phyloP scores from a whole-genome alignment of 108 stramenopile genomes.

The Mediolabrus comicus region DNA sequence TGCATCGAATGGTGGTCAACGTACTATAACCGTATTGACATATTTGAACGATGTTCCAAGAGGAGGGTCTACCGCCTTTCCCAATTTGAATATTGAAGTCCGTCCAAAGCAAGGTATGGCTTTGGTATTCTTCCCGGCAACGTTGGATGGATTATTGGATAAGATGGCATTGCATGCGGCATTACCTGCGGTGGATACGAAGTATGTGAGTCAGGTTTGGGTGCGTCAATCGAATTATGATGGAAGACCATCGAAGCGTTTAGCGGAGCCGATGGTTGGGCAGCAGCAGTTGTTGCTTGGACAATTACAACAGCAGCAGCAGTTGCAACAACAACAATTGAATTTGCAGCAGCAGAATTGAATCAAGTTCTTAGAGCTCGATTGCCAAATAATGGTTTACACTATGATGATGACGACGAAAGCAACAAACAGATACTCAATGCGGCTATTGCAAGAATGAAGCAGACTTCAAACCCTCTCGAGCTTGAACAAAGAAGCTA shows the following conservation, averaged over 20 bases:
- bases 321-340: conserved; percentile 6
- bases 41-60: conserved; percentile 90
- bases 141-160: conserved; percentile 90
- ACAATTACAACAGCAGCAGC: conserved; percentile 15
- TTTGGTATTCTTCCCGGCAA: conserved; percentile 95
- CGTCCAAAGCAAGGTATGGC: conserved; percentile 85
- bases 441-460: not conserved
- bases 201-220: conserved; percentile 98
- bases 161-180: conserved; percentile 89
- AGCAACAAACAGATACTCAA: not conserved
- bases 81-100: conserved; percentile 76
- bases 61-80: conserved; percentile 93
- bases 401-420: not conserved
- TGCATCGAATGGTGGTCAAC: conserved; percentile 90
- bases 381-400: not conserved
- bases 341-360: conserved; percentile 1
- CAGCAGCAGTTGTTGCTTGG: conserved; percentile 9
- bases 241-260: conserved; percentile 72
- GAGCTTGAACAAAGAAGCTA: too few species aligned
- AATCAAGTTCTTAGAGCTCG: not conserved
- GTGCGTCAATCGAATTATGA: conserved; percentile 86
- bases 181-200: conserved; percentile 82
- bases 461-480: too few species aligned
- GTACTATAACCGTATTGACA: conserved; percentile 91
- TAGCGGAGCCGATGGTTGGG: conserved; percentile 61